Evolutionary conservation across 148 eudicot genomes (phyloP), one percentile per base, ranked within the genome.

Genomic region (Dianthus caryophyllus): DNA sequence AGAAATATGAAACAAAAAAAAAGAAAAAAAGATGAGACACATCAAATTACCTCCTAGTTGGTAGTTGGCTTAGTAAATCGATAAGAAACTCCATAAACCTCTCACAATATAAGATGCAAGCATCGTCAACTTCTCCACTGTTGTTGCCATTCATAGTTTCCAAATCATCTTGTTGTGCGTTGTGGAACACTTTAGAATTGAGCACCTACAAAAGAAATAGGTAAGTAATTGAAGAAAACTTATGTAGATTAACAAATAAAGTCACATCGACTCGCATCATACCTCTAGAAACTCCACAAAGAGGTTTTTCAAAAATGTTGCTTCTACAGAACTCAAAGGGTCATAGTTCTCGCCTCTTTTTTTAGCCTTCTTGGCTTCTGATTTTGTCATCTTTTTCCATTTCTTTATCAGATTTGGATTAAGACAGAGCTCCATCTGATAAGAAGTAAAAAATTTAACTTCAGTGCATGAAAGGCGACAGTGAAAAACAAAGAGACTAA

Each of bases 41-140:
- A 8, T 2, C 44, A 30, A 63, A 18, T n/a, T 79, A 93, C 98
- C 98, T 93, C 70, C 98, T 80, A 15, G 98, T 93, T 38, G 95
- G 95, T 53, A 93, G 82, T 75, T 93, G 98, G 82, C 98, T 93
- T 80, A 93, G 75, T 67, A 93, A 86, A 85, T 93, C 98, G 63
- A 89, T 93, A 64, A 93, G 88, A 69, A 93, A 93, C 79, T 93
- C 98, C 88, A 87, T 87, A 76, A 93, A 93, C 77, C 98, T 86
- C 76, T 93, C 98, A 76, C 98, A 93, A 72, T 87, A 93, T 74
- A 93, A 76, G 43, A 93, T 47, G 38, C 78, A 87, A 50, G 96
- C 91, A 68, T 85, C 93, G 78, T 88, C 77, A 76, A 81, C 85
- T 72, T 67, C 68, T 71, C 73, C 85, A 66, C 71, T 76, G 61